Conservation (phyloP, 129 eudicot genomes). For the Calendula officinalis region DNA sequence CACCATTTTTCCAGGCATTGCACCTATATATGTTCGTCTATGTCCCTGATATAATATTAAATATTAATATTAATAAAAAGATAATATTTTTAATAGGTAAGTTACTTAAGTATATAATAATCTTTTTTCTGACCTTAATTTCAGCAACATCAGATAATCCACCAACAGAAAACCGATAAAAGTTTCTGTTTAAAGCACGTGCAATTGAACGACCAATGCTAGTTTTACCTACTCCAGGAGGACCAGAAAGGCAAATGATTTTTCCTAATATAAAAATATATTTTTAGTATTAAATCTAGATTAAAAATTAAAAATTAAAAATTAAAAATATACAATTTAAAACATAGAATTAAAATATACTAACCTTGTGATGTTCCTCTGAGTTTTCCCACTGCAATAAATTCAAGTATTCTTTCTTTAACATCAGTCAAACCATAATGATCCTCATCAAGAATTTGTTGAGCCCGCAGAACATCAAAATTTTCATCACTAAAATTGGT, state of each 20-base stretch:
- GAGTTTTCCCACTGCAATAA: constrained; percentile 97
- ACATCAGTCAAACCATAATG: constrained; percentile 94
- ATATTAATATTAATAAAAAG: constrained; percentile 12
- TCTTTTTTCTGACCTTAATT: constrained; percentile 58
- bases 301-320: too few relatives aligned
- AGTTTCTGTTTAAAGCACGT: constrained; percentile 86
- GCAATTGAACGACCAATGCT: constrained; percentile 99
- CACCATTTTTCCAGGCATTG: constrained; percentile 99
- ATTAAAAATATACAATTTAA: not conserved
- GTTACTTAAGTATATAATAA: not conserved
- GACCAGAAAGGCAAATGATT: constrained; percentile 87
- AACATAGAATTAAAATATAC: constrained; percentile 19
- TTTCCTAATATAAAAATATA: constrained; percentile 47
- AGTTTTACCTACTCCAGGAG: constrained; percentile 97
- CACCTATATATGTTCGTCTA: constrained; percentile 92
- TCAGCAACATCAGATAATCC: constrained; percentile 98
- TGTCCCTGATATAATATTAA: constrained; percentile 60
- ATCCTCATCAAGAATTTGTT: constrained; percentile 89
- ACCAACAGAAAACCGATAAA: constrained; percentile 91
- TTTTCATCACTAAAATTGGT: constrained; percentile 80
- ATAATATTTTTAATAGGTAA: not conserved
- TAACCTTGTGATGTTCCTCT: constrained; percentile 95
- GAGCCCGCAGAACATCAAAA: constrained; percentile 82
- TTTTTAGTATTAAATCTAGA: not conserved
- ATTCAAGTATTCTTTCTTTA: constrained; percentile 96